phyloP scores from a whole-genome alignment of 805 yeast species.

The Candida adriatica region DNA sequence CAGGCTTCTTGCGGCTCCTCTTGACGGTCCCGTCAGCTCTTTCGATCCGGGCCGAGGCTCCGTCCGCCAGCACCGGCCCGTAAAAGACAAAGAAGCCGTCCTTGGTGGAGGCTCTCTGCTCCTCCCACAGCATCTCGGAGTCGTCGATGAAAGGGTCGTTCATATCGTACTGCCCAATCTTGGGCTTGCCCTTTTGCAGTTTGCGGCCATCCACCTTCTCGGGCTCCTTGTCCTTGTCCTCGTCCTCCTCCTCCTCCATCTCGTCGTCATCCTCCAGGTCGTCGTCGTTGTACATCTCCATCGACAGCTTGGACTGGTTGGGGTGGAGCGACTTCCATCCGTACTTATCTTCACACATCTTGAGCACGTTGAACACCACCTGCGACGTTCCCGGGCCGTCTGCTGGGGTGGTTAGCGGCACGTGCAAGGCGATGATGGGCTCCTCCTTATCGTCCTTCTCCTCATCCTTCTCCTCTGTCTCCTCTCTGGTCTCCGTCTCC shows the following conservation, averaged over 20 bases:
- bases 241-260: constrained; percentile 29
- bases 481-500: not conserved
- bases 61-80: constrained; percentile 78
- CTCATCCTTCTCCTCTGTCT: not conserved
- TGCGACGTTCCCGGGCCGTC: constrained; percentile 55
- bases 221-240: constrained; percentile 30
- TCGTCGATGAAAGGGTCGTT: constrained; percentile 97
- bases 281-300: constrained; percentile 47
- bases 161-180: constrained; percentile 85
- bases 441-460: constrained; percentile 11
- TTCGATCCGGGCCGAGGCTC: constrained; percentile 39
- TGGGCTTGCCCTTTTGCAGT: constrained; percentile 49
- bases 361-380: constrained; percentile 63
- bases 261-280: constrained; percentile 41
- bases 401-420: constrained; percentile 42
- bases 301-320: constrained; percentile 50
- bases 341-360: constrained; percentile 75
- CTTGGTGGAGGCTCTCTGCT: constrained; percentile 83
- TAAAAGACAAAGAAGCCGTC: constrained; percentile 95
- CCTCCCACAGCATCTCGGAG: constrained; percentile 86
- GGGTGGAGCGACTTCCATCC: constrained; percentile 74
- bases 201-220: constrained; percentile 33
- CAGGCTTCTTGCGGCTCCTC: constrained; percentile 28
- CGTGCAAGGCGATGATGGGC: constrained; percentile 51
- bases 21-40: constrained; percentile 38